A percentile compares a stretch with the other conserved stretches of the same genome.
Evolutionary conservation across 495 filamentous ascomycete genomes (phyloP).

Genomic region (Alectoria sarmentosa): DNA sequence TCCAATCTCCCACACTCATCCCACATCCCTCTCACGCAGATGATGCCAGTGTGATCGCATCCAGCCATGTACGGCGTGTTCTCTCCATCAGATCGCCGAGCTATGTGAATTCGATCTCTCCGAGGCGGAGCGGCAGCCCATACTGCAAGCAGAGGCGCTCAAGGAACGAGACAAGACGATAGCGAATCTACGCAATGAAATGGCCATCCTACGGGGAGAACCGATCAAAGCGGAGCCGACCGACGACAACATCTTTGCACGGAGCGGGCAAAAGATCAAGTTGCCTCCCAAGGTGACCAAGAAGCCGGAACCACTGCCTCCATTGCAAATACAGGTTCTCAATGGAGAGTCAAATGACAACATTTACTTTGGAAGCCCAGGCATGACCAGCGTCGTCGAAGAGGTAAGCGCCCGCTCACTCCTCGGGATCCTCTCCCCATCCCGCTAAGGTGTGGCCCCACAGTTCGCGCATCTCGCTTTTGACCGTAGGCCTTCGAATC

Average conservation of each 20-base stretch:
- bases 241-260: constrained; percentile 19
- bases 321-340: constrained; percentile 32
- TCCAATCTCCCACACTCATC: no score
- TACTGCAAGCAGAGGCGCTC: constrained; percentile 33
- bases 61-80: constrained; percentile 42
- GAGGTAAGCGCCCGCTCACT: constrained; percentile 30
- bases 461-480: constrained; percentile 35
- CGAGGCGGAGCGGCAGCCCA: constrained; percentile 36
- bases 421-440: constrained; percentile 4
- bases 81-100: constrained; percentile 39
- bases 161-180: constrained; percentile 29
- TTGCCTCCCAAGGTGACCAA: constrained; percentile 21
- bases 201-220: constrained; percentile 25
- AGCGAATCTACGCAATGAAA: constrained; percentile 24
- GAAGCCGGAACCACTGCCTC: constrained; percentile 16
- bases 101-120: constrained; percentile 40
- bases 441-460: constrained; percentile 11
- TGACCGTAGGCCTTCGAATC: constrained; percentile 27
- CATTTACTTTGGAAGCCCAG: constrained; percentile 39
- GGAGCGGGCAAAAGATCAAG: constrained; percentile 21
- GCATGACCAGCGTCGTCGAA: constrained; percentile 35
- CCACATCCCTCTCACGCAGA: neutral
- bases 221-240: constrained; percentile 24
- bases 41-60: constrained; percentile 40
- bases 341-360: constrained; percentile 33